Percentiles rank a stretch among this genome's conserved stretches.
phyloP scores from a whole-genome alignment of 345 rosid species.

The Eucalyptus fibrosa region DNA sequence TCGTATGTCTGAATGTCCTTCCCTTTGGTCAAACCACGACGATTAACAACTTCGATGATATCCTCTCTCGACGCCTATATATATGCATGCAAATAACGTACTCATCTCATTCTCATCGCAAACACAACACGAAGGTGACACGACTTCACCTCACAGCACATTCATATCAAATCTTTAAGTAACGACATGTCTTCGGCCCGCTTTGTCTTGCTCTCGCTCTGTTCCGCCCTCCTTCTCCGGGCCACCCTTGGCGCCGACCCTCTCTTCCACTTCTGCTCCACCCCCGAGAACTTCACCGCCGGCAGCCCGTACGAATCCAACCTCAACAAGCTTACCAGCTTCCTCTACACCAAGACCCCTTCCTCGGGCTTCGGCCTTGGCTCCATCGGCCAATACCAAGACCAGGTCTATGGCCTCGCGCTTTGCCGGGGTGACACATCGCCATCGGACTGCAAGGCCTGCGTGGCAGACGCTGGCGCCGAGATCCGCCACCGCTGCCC shows the following conservation, averaged over 20 bases:
- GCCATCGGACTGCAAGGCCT: constrained; percentile 14
- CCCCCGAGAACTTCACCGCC: constrained; percentile 8
- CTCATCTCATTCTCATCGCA: neutral
- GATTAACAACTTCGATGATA: neutral
- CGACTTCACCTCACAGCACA: neutral
- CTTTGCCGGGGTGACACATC: constrained; percentile 25
- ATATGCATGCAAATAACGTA: neutral
- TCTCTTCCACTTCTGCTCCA: constrained; percentile 26
- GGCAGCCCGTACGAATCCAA: constrained; percentile 12
- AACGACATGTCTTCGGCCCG: constrained; percentile 2
- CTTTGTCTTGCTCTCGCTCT: neutral
- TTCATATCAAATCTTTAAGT: neutral
- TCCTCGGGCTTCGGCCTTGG: constrained; percentile 10
- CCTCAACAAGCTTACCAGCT: constrained; percentile 10
- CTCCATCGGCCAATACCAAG: constrained; percentile 1
- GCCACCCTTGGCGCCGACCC: constrained; percentile 1
- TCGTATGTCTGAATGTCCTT: neutral
- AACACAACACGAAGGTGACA: neutral
- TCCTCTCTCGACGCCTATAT: neutral
- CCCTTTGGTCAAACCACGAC: neutral
- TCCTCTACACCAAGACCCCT: constrained; percentile 4
- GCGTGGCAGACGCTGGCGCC: constrained; percentile 7
- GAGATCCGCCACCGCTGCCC: constrained; percentile 21
- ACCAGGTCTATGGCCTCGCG: constrained; percentile 13
- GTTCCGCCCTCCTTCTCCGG: constrained; percentile 10